A percentile compares a stretch with the other conserved stretches of the same genome.
phyloP scores from a whole-genome alignment of 140 eudicot genomes.

The Anethum foeniculum region DNA sequence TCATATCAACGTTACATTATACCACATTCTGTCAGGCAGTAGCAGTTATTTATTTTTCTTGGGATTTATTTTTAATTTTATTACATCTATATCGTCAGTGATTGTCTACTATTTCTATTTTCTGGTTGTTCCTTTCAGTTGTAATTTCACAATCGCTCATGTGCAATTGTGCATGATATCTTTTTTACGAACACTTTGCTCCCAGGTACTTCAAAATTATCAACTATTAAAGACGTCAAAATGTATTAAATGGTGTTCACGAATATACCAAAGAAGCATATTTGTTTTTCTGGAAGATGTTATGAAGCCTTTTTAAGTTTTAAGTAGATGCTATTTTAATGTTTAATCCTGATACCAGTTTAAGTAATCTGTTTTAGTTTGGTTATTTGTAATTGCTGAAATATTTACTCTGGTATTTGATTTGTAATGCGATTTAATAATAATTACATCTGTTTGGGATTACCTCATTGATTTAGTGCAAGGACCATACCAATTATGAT shows the following conservation, averaged over 20 bases:
- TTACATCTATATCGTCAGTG: neutral
- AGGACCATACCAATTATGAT: neutral
- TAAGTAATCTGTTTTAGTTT: neutral
- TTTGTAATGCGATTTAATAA: neutral
- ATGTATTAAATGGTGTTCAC: neutral
- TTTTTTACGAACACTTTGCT: neutral
- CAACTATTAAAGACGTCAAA: neutral
- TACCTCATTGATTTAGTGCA: neutral
- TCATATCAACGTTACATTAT: too few species aligned
- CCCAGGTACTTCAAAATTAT: neutral
- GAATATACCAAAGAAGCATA: neutral
- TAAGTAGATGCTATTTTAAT: neutral
- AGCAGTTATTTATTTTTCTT: neutral
- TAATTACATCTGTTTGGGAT: neutral
- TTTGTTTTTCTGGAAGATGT: neutral
- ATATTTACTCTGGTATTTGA: neutral
- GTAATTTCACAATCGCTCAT: neutral
- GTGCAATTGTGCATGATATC: neutral
- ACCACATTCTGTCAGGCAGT: neutral
- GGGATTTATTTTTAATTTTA: neutral
- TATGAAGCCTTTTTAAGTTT: neutral
- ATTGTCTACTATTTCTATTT: neutral
- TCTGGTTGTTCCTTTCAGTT: neutral
- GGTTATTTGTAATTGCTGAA: neutral
- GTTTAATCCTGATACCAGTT: neutral